These are phyloP conservation scores for Claviceps sp. DNA, from an alignment of 2,329 filamentous ascomycete genomes.

Conservation along the genomic window DNA sequence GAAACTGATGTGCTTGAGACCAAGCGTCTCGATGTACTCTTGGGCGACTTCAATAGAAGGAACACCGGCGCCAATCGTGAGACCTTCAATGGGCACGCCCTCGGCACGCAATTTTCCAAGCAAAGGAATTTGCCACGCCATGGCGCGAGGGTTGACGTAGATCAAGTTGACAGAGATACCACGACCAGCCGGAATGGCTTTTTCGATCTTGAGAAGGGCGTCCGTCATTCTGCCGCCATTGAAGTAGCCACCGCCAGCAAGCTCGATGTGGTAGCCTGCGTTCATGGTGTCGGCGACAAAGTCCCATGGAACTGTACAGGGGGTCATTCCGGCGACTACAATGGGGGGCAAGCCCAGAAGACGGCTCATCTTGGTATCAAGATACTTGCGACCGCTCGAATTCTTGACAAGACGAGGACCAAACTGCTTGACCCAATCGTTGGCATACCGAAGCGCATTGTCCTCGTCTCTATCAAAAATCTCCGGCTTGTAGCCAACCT, in stretches of 20 bases:
- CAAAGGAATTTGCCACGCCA: constrained; percentile 85
- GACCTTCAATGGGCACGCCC: constrained; percentile 79
- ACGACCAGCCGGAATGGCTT: constrained; percentile 67
- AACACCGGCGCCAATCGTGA: constrained; percentile 87
- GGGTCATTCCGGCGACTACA: constrained; percentile 91
- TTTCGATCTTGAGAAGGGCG: constrained; percentile 74
- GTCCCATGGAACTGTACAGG: constrained; percentile 77
- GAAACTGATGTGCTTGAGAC: constrained; percentile 86
- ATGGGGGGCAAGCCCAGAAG: constrained; percentile 74
- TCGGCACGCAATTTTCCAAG: constrained; percentile 68
- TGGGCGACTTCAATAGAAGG: constrained; percentile 87
- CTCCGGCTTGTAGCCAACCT: constrained; percentile 96
- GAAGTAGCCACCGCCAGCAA: constrained; percentile 84
- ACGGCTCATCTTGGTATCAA: constrained; percentile 93
- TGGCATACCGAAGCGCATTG: constrained; percentile 85
- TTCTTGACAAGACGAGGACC: constrained; percentile 87
- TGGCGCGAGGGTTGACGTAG: constrained; percentile 78
- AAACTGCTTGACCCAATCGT: constrained; percentile 96
- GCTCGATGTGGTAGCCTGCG: constrained; percentile 85
- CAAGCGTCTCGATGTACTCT: constrained; percentile 86
- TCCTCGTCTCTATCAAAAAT: constrained; percentile 94
- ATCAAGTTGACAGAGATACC: constrained; percentile 86
- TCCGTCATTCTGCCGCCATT: constrained; percentile 70
- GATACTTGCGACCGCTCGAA: constrained; percentile 75
- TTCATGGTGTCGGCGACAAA: constrained; percentile 90